phyloP scores from a whole-genome alignment of 768 basidiomycete species.

The Cyclocybe cylindracea region DNA sequence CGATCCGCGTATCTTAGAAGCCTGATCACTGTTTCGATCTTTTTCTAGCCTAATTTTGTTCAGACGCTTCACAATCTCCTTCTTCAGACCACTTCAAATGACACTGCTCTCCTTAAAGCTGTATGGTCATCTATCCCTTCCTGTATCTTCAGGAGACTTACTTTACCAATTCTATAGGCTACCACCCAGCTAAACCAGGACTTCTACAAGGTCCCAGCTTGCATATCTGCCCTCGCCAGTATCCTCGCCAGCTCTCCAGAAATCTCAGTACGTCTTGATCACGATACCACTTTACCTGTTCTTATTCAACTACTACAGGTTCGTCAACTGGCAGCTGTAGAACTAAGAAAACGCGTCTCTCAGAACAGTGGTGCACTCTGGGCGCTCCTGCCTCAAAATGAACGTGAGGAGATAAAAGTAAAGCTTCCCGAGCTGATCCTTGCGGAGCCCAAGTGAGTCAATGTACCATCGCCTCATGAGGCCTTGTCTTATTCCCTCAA shows the following conservation, averaged over 20 bases:
- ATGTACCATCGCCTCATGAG: slow-evolving; percentile 4
- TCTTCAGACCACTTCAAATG: slow-evolving; percentile 81
- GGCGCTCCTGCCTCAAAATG: slow-evolving; percentile 64
- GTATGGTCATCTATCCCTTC: slow-evolving; percentile 49
- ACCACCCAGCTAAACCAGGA: slow-evolving; percentile 90
- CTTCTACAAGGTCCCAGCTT: slow-evolving; percentile 88
- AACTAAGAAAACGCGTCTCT: slow-evolving; percentile 89
- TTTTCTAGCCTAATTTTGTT: slow-evolving; percentile 64
- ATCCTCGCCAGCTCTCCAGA: slow-evolving; percentile 88
- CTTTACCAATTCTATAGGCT: slow-evolving; percentile 52
- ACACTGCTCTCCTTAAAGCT: slow-evolving; percentile 86
- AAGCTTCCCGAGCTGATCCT: slow-evolving; percentile 80
- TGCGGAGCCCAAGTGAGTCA: slow-evolving; percentile 71
- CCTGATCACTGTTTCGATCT: slow-evolving; percentile 21
- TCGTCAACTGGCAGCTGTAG: slow-evolving; percentile 95
- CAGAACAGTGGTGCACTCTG: slow-evolving; percentile 83
- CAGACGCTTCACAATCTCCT: slow-evolving; percentile 86
- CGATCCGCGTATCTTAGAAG: slow-evolving; percentile 6
- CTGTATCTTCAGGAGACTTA: slow-evolving; percentile 4
- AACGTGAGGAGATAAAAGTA: slow-evolving; percentile 83
- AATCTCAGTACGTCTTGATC: slow-evolving; percentile 60
- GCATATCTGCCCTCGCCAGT: slow-evolving; percentile 87
- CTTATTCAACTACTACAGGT: slow-evolving; percentile 53
- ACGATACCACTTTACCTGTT: slow-evolving; percentile 5
- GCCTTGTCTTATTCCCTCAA: slow-evolving; percentile 17